Conservation (phyloP, 306 rosid species). For the Canavalia gladiata region DNA sequence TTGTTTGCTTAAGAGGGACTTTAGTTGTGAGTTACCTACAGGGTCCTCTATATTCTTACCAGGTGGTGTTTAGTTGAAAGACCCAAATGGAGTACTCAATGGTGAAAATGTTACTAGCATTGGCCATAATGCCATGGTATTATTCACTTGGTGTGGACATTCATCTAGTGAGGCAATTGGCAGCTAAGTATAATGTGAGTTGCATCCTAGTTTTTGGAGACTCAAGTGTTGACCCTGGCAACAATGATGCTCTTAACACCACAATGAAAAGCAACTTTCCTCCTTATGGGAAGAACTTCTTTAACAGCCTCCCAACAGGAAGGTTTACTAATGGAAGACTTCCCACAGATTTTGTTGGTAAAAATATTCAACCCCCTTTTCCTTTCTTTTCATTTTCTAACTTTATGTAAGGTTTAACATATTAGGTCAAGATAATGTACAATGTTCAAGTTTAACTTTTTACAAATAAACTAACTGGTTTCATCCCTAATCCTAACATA, state of each 20-base stretch:
- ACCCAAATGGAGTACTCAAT: neutral
- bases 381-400: neutral
- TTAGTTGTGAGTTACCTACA: neutral
- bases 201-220: slow-evolving; percentile 80
- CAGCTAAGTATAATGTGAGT: slow-evolving; percentile 50
- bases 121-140: slow-evolving; percentile 44
- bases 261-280: slow-evolving; percentile 68
- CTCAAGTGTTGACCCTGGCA: slow-evolving; percentile 87
- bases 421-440: neutral
- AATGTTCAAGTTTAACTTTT: neutral
- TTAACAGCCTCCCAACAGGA: slow-evolving; percentile 68
- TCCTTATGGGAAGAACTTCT: slow-evolving; percentile 81
- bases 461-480: neutral
- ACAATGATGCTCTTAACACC: slow-evolving; percentile 74
- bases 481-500: too few species aligned
- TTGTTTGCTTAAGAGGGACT: neutral
- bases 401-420: too few species aligned
- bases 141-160: slow-evolving; percentile 42
- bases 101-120: slow-evolving; percentile 16
- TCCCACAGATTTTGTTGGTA: slow-evolving; percentile 82
- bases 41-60: neutral
- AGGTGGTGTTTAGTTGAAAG: neutral
- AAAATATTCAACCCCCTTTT: neutral
- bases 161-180: slow-evolving; percentile 41
- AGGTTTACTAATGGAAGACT: slow-evolving; percentile 78